phyloP scores from a whole-genome alignment of 2,329 filamentous ascomycete species.

The Incumbomyces lentus region DNA sequence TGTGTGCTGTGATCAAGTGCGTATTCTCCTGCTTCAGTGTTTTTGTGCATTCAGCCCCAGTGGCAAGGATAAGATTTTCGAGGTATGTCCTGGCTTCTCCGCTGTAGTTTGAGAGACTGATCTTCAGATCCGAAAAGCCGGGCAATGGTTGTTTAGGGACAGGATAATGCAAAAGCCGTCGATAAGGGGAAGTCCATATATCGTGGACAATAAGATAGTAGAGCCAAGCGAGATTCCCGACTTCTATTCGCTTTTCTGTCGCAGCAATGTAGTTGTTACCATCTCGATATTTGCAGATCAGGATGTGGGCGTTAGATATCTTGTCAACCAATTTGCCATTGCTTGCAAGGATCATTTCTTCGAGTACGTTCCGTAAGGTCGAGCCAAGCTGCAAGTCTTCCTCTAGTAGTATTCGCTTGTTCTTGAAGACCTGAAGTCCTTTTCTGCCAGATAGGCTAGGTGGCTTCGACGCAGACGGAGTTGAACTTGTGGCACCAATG shows the following conservation, averaged over 20 bases:
- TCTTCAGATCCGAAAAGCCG: constrained; percentile 64
- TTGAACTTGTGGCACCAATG: constrained; percentile 47
- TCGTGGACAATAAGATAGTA: constrained; percentile 86
- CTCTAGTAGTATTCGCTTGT: constrained; percentile 67
- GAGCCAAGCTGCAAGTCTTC: constrained; percentile 60
- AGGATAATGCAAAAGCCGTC: constrained; percentile 81
- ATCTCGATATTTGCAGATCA: constrained; percentile 78
- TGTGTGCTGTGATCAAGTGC: constrained; percentile 84
- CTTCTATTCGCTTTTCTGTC: constrained; percentile 65
- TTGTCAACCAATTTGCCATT: constrained; percentile 59
- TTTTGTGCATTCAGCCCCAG: constrained; percentile 83
- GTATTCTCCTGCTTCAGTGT: constrained; percentile 93
- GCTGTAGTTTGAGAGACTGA: constrained; percentile 92
- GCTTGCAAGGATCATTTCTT: constrained; percentile 58
- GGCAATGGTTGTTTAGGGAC: constrained; percentile 65
- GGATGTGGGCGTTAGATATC: constrained; percentile 65
- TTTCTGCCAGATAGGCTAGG: constrained; percentile 19
- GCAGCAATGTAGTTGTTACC: constrained; percentile 68
- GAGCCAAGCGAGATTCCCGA: constrained; percentile 89
- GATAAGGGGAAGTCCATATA: constrained; percentile 74
- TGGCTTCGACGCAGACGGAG: constrained; percentile 31
- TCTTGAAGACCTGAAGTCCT: constrained; percentile 62
- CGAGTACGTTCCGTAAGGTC: constrained; percentile 57
- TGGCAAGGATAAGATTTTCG: constrained; percentile 76
- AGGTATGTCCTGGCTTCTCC: constrained; percentile 88